These are phyloP conservation scores for Rosa chinensis DNA, from an alignment of 306 rosid species.

Conservation along the genomic window DNA sequence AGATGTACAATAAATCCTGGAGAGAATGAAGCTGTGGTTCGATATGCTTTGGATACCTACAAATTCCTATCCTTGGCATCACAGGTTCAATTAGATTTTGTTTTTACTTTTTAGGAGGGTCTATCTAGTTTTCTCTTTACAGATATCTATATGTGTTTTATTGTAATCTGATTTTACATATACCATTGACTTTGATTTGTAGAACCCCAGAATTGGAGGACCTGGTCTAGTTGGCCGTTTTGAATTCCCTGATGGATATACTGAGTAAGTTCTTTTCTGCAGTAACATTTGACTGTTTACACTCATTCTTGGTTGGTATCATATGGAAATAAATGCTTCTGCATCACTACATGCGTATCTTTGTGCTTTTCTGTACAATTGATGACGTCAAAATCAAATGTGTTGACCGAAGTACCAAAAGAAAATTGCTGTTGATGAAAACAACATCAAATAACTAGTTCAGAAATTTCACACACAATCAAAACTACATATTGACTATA, in stretches of 20 bases:
- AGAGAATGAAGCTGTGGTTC: constrained; percentile 95
- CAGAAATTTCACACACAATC: not conserved
- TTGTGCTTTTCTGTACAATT: not conserved
- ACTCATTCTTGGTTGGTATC: not conserved
- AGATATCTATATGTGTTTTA: not conserved
- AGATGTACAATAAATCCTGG: constrained; percentile 98
- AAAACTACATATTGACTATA: not conserved
- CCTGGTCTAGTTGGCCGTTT: constrained; percentile 83
- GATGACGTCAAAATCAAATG: not conserved
- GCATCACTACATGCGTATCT: not conserved
- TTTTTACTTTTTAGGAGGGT: not conserved
- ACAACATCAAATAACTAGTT: not conserved
- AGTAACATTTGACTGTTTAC: not conserved
- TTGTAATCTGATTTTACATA: constrained; percentile 4
- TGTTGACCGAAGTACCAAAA: not conserved
- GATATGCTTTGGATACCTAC: constrained; percentile 88
- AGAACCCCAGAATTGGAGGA: constrained; percentile 94
- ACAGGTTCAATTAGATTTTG: constrained; percentile 57
- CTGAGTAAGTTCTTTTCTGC: constrained; percentile 56
- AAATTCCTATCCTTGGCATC: constrained; percentile 73
- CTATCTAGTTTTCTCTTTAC: constrained; percentile 7
- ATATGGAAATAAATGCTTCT: not conserved
- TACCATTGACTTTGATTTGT: constrained; percentile 30
- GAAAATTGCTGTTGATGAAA: not conserved
- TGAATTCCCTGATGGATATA: constrained; percentile 75